Evolutionary conservation across 1,284 basidiomycete genomes (phyloP), one percentile per base, ranked within the genome.

Genomic region (Ceratobasidium sp.): DNA sequence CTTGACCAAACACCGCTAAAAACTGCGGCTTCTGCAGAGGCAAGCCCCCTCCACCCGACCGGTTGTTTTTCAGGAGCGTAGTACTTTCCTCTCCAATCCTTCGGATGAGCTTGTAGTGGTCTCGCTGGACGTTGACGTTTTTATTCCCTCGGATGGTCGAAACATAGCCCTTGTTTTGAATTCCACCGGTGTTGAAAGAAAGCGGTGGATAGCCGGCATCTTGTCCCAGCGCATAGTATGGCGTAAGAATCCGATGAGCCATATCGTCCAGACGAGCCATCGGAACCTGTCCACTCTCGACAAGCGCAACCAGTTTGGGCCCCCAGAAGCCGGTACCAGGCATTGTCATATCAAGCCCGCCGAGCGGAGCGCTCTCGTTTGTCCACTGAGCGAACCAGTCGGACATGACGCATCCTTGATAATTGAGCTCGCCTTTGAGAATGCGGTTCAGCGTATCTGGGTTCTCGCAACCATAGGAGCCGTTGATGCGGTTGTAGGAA

Each of bases 31-130:
- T 80, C 8, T 74, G 71, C 35, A 80, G 48, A 1, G 80, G 80
- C 16, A 79, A 64, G 2, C 90, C 88, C 2, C 85, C 84, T 38
- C 88, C 85, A 18, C 23, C 55, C 8, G 48, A 84, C 41, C 88
- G 86, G 30, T 85, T 85, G 83, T 97, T 97, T 89, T 97, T 97
- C 78, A 97, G 87, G 35, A 97, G 86, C 6, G 96, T 92, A 0
- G 91, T 91, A 60, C 92, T 92, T 0, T 92, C 92, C 0, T 91
- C 89, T 16, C 92, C 94, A 46, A 96, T 90, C 82, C 93, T 87
- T 48, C 93, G 88, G 16, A 95, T 92, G 52, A 94, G 81, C 81
- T 88, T 86, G 82, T 86, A 87, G 55, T 80, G 77, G 64, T 80
- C 78, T 8, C 33, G 76, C 30, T 78, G 78, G 27, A 81, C 80